These are phyloP conservation scores for Thermothelomyces thermophilus DNA, from an alignment of 2,329 filamentous ascomycete species.

Conservation along the genomic window DNA sequence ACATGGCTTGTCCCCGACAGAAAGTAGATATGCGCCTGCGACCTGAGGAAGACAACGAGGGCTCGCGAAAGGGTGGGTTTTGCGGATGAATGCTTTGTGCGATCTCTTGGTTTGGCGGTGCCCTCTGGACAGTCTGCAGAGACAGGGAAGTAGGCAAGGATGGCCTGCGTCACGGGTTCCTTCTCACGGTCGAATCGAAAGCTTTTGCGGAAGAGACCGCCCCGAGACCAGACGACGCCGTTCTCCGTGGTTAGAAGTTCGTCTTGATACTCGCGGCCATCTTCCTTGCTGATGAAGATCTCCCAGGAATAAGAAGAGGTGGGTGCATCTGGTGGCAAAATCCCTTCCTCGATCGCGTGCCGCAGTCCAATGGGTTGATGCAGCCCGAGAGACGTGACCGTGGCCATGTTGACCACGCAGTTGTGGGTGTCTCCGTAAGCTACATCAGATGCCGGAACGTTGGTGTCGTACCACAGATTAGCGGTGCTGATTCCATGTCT, in stretches of 20 bases:
- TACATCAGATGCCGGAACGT: constrained; percentile 4
- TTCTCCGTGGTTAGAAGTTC: constrained; percentile 71
- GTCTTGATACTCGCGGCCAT: constrained; percentile 53
- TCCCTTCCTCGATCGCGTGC: constrained; percentile 73
- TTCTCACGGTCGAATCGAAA: constrained; percentile 84
- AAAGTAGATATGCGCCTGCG: constrained; percentile 90
- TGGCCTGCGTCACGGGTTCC: constrained; percentile 76
- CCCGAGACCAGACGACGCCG: constrained; percentile 84
- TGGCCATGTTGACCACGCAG: constrained; percentile 58
- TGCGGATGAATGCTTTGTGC: constrained; percentile 13
- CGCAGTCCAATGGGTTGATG: constrained; percentile 80
- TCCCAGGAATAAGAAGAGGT: constrained; percentile 70
- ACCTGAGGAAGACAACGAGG: constrained; percentile 84
- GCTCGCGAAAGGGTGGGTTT: constrained; percentile 50
- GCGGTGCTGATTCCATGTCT: constrained; percentile 9
- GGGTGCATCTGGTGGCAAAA: constrained; percentile 62
- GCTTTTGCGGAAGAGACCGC: constrained; percentile 73
- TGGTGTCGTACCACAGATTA: neutral
- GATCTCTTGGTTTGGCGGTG: constrained; percentile 3
- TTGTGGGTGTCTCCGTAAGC: neutral
- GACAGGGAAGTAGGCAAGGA: constrained; percentile 74
- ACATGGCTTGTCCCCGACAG: constrained; percentile 82
- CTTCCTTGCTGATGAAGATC: constrained; percentile 41
- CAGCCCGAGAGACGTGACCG: constrained; percentile 82
- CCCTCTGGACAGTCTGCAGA: constrained; percentile 32